Conservation (phyloP, 345 rosid species). For the Aurinia saxatilis region DNA sequence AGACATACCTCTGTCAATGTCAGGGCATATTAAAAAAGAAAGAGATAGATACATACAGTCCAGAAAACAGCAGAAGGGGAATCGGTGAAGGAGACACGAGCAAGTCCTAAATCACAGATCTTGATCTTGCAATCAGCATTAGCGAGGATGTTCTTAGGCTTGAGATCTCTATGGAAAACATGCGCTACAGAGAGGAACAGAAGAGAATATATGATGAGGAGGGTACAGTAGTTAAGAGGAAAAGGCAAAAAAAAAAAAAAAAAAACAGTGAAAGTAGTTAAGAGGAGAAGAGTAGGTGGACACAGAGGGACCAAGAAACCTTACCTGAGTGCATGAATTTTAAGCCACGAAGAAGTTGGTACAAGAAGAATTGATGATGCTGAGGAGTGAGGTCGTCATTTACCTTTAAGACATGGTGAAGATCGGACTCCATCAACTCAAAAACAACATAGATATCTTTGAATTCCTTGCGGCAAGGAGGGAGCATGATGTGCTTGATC, state of each 20-base stretch:
- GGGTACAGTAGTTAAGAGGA: background rate
- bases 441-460: constrained; percentile 92
- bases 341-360: constrained; percentile 95
- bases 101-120: constrained; percentile 97
- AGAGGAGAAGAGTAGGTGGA: background rate
- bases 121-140: constrained; percentile 97
- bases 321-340: constrained; percentile 91
- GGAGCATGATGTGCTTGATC: constrained; percentile 95
- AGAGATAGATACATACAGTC: constrained; percentile 65
- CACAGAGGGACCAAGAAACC: constrained; percentile 24
- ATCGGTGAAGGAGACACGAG: constrained; percentile 89
- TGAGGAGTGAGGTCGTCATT: constrained; percentile 87
- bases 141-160: constrained; percentile 94
- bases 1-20: too few species aligned
- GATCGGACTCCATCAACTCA: constrained; percentile 98
- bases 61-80: constrained; percentile 95
- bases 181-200: constrained; percentile 38
- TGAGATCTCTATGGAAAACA: constrained; percentile 92
- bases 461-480: constrained; percentile 88
- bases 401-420: constrained; percentile 80
- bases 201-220: background rate
- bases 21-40: constrained; percentile 17
- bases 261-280: too few species aligned
- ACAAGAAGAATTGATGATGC: constrained; percentile 94
- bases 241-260: background rate